These are phyloP conservation scores for Rhypophila decipiens DNA, from an alignment of 495 filamentous ascomycete genomes.

Conservation along the genomic window DNA sequence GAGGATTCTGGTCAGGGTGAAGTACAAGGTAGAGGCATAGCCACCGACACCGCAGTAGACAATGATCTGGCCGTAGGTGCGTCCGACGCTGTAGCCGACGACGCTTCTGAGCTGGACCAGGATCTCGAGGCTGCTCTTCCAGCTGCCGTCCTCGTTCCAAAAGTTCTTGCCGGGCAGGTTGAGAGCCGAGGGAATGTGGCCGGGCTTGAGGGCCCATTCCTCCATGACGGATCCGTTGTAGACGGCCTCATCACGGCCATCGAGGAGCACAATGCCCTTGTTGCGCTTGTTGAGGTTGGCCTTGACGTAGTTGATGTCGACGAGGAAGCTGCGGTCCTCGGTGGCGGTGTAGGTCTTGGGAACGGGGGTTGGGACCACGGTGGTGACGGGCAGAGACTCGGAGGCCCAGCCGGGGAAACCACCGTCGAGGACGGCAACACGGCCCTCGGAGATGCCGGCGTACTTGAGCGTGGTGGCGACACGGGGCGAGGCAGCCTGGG, in stretches of 20 bases:
- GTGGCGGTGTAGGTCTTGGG: conserved; percentile 7
- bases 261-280: conserved; percentile 15
- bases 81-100: conserved; percentile 12
- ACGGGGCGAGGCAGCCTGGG: conserved; percentile 19
- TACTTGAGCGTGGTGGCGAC: conserved; percentile 19
- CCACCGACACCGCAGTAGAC: conserved; percentile 20
- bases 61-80: conserved; percentile 16
- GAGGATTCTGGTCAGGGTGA: conserved; percentile 9
- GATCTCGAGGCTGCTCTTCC: conserved; percentile 15
- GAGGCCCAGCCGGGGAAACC: conserved; percentile 14
- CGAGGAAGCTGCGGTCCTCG: conserved; percentile 15
- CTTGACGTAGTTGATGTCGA: conserved; percentile 14
- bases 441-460: conserved; percentile 16
- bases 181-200: conserved; percentile 18
- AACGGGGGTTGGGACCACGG: conserved; percentile 5
- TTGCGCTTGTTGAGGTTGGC: conserved; percentile 13
- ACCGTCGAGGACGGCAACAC: conserved; percentile 18
- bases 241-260: conserved; percentile 12
- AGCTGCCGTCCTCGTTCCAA: conserved; percentile 21
- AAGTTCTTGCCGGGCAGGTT: conserved; percentile 12
- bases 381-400: conserved; percentile 11
- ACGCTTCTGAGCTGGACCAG: conserved; percentile 9
- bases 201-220: conserved; percentile 16
- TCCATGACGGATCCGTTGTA: conserved; percentile 17
- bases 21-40: conserved; percentile 16